Evolutionary conservation across 768 basidiomycete species (phyloP).

Genomic region (Boletus reticulatus): DNA sequence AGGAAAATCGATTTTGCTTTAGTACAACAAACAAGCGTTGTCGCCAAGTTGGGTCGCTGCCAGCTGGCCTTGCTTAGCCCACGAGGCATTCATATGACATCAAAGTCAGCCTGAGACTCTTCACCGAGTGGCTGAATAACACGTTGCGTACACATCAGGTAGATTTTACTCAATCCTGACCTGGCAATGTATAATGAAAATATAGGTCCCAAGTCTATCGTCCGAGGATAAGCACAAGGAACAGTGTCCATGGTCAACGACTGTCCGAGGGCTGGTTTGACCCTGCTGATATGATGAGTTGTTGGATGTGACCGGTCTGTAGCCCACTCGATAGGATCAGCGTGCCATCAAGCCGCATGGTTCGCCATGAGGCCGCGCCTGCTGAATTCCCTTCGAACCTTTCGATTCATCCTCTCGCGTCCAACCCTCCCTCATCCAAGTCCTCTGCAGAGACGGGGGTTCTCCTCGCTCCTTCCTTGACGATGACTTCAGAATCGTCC

Average conservation of each 20-base stretch:
- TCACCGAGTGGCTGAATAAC: constrained; percentile 5
- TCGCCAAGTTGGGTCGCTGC: too few species aligned
- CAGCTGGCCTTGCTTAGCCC: constrained; percentile 14
- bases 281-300: constrained; percentile 4
- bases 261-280: constrained; percentile 8
- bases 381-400: constrained; percentile 1
- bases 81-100: constrained; percentile 15
- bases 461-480: neutral
- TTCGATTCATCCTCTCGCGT: neutral
- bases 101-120: neutral
- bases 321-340: constrained; percentile 6
- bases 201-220: neutral
- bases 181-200: constrained; percentile 1
- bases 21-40: neutral
- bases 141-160: constrained; percentile 14
- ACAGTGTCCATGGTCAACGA: constrained; percentile 1
- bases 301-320: neutral
- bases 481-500: constrained; percentile 7
- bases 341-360: constrained; percentile 14
- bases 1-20: neutral
- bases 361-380: constrained; percentile 22
- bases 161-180: constrained; percentile 1
- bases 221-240: neutral
- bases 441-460: constrained; percentile 2
- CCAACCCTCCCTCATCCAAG: constrained; percentile 6